Percentiles rank a stretch among this genome's conserved stretches.
phyloP scores from a whole-genome alignment of 139 green algal genomes.

The Marvania coccoides region DNA sequence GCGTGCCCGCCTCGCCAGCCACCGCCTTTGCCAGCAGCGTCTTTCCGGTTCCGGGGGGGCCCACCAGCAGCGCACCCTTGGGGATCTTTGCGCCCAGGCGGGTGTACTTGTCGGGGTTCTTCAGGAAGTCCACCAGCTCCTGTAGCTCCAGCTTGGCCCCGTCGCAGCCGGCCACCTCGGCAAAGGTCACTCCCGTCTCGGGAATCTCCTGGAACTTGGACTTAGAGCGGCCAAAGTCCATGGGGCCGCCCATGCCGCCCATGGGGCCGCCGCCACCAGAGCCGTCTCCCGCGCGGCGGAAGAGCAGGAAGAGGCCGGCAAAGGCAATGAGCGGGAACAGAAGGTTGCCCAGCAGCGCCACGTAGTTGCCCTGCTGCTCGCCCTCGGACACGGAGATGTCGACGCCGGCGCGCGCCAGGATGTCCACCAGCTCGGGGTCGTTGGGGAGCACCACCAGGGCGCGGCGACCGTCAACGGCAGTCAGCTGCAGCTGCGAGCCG shows the following conservation, averaged over 20 bases:
- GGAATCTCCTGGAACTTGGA: conserved; percentile 99
- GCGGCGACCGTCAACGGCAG: conserved; percentile 60
- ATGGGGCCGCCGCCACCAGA: conserved; percentile 26
- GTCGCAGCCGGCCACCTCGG: conserved; percentile 92
- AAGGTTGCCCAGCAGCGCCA: conserved; percentile 94
- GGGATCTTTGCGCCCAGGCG: conserved; percentile 90
- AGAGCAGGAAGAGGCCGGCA: conserved; percentile 97
- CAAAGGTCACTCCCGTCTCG: conserved; percentile 97
- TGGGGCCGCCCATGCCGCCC: conserved; percentile 80
- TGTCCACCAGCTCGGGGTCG: conserved; percentile 88
- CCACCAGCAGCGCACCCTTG: conserved; percentile 79
- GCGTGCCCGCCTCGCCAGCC: conserved; percentile 90
- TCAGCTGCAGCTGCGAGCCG: conserved; percentile 72
- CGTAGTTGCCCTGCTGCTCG: conserved; percentile 86
- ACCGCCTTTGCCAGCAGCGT: conserved; percentile 86
- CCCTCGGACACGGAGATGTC: conserved; percentile 90
- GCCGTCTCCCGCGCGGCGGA: conserved; percentile 48
- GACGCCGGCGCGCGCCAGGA: conserved; percentile 82
- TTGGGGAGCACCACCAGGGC: conserved; percentile 76
- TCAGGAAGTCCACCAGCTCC: conserved; percentile 96
- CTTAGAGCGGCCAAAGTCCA: conserved; percentile 98
- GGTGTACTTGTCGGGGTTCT: conserved; percentile 90
- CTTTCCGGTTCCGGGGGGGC: conserved; percentile 67
- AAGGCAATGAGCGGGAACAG: conserved; percentile 98
- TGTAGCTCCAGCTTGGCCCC: conserved; percentile 95